Evolutionary conservation across 1,284 basidiomycete genomes (phyloP).

Genomic region (Moniliophthora roreri): DNA sequence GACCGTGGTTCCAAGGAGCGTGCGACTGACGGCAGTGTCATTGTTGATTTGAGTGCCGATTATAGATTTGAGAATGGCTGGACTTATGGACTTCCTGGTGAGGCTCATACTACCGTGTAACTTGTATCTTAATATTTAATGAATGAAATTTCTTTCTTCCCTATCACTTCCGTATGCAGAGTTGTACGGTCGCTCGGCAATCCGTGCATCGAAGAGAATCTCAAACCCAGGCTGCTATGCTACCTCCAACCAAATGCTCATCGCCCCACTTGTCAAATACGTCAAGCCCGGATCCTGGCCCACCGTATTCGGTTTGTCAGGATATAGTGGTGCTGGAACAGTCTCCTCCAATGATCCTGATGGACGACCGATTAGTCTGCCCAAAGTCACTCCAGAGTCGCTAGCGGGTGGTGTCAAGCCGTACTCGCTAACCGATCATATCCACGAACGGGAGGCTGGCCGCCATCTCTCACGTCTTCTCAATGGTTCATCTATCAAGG

Average conservation of each 20-base stretch:
- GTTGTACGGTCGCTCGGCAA: constrained; percentile 77
- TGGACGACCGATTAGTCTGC: constrained; percentile 72
- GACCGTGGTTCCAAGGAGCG: constrained; percentile 70
- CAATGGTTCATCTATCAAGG: constrained; percentile 42
- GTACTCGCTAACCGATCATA: constrained; percentile 94
- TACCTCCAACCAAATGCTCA: constrained; percentile 88
- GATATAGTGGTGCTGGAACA: constrained; percentile 95
- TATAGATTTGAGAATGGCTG: constrained; percentile 93
- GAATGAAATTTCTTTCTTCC: constrained; percentile 30
- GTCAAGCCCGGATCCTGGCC: constrained; percentile 69
- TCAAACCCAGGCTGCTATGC: constrained; percentile 99
- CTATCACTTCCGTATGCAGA: constrained; percentile 53
- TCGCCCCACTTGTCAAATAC: constrained; percentile 85
- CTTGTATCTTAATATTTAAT: constrained; percentile 27
- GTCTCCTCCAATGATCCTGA: constrained; percentile 64
- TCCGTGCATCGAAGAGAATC: constrained; percentile 79
- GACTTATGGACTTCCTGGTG: constrained; percentile 99
- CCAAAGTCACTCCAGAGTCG: constrained; percentile 82
- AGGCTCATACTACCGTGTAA: constrained; percentile 47
- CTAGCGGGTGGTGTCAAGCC: constrained; percentile 79
- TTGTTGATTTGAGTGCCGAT: constrained; percentile 95
- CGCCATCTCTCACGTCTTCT: constrained; percentile 76
- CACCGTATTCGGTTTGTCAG: constrained; percentile 91
- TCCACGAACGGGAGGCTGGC: constrained; percentile 95
- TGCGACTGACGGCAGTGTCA: constrained; percentile 56